Base-by-base conservation (phyloP, 2,329 filamentous ascomycete species). In the Hypomyces perniciosus region DNA sequence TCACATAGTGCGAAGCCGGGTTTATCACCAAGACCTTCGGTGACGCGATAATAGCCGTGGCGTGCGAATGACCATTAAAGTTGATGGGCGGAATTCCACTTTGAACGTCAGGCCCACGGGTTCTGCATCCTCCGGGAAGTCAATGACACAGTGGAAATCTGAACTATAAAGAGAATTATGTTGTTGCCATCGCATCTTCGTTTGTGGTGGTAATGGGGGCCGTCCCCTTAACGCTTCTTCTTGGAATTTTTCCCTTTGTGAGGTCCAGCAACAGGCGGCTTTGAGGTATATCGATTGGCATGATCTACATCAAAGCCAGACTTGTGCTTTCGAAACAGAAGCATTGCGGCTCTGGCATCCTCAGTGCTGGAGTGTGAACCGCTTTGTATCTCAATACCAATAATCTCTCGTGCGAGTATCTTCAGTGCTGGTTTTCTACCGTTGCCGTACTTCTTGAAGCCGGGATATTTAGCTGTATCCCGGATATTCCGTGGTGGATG, bases 331-430 rank as follows among this genome's bases (percentile, higher is more conserved):
- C 88, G 79, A 63, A 95, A 97, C 39, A 99, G 72, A 50, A 92
- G 72, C 90, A 99, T 97, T 1, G 90, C 85, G 5, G 88, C 90
- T 58, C 90, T 77, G 2, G 93, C 93, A 73, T 99, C 93, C 72
- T 86, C 75, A 56, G 86, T 71, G 65, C 83, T 86, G 2, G 81
- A 85, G 65, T 86, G 84, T 28, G 78, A 72, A 1, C 81, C 83
- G 20, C 67, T 71, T 58, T 87, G 84, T 48, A 87, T 85, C 45
- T 84, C 80, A 5, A 84, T 68, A 0, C 76, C 75, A 2, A 86
- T 63, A 6, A 85, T 62, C 61, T 83, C 74, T 51, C 72, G 72
- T 1, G 81, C 79, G 28, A 87, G 68, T 12, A 75, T 72, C 51
- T 77, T 74, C 59, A 93, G 64, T 5, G 82, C 81, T 3, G 88